These are phyloP conservation scores for Aspergillus sp. DNA, from an alignment of 2,329 filamentous ascomycete genomes.

Conservation along the genomic window DNA sequence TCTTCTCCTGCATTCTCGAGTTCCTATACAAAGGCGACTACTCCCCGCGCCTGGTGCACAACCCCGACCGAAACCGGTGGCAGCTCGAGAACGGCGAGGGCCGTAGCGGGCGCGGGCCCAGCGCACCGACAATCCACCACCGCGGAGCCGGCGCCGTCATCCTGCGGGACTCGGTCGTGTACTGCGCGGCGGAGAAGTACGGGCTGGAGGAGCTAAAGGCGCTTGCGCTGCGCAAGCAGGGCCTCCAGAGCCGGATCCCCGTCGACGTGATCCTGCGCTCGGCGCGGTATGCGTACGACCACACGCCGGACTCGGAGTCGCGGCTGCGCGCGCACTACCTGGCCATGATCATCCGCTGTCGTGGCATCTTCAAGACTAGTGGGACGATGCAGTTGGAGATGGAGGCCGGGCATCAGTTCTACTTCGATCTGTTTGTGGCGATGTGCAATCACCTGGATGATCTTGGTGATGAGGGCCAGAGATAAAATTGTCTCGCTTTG, in stretches of 20 bases:
- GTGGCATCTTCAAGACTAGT: constrained; percentile 95
- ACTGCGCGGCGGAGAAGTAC: constrained; percentile 85
- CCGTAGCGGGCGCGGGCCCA: constrained; percentile 50
- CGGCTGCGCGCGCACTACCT: constrained; percentile 93
- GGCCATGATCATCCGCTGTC: constrained; percentile 91
- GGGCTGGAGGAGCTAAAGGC: constrained; percentile 86
- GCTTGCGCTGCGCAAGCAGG: constrained; percentile 87
- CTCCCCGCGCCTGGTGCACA: constrained; percentile 78
- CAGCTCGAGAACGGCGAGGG: constrained; percentile 66
- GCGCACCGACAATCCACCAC: constrained; percentile 71
- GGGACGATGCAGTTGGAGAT: constrained; percentile 99
- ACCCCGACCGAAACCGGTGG: constrained; percentile 79
- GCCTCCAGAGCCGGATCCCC: constrained; percentile 83
- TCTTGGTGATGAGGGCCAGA: constrained; percentile 61
- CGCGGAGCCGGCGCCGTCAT: constrained; percentile 64
- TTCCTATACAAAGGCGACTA: constrained; percentile 97
- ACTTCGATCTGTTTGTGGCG: constrained; percentile 96
- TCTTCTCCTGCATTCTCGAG: constrained; percentile 88
- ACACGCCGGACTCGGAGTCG: constrained; percentile 88
- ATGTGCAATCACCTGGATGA: constrained; percentile 98
- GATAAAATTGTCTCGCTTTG: constrained; percentile 46
- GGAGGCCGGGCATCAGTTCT: constrained; percentile 88
- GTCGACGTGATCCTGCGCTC: constrained; percentile 84
- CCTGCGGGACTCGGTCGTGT: constrained; percentile 86
- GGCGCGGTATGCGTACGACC: constrained; percentile 88